A percentile compares a stretch with the other conserved stretches of the same genome.
Conservation (phyloP, 2,329 filamentous ascomycete genomes). For the Cryoendolithus antarcticus region DNA sequence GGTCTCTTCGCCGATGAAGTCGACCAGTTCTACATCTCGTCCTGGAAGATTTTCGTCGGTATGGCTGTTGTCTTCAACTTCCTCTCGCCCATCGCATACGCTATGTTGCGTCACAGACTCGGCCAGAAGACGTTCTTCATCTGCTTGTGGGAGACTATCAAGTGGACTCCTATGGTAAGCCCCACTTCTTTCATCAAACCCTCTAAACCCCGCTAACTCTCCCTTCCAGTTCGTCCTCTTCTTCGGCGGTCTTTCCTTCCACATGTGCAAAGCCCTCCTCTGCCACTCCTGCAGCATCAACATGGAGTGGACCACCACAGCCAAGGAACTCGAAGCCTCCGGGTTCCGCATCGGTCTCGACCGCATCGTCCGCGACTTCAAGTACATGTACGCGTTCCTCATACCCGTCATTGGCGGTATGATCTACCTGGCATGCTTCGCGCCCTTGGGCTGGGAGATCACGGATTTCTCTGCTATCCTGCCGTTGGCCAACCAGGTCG, state of each 20-base stretch:
- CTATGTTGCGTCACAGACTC: slow-evolving; percentile 50
- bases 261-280: slow-evolving; percentile 67
- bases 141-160: slow-evolving; percentile 45
- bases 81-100: slow-evolving; percentile 48
- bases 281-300: slow-evolving; percentile 76
- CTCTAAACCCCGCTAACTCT: not conserved
- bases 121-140: slow-evolving; percentile 40
- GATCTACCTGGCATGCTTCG: slow-evolving; percentile 12
- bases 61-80: slow-evolving; percentile 54
- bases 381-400: slow-evolving; percentile 13
- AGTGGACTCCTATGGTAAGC: slow-evolving; percentile 44
- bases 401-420: slow-evolving; percentile 10
- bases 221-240: slow-evolving; percentile 52
- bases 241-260: slow-evolving; percentile 67
- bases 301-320: slow-evolving; percentile 76
- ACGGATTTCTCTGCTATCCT: slow-evolving; percentile 12
- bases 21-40: slow-evolving; percentile 56
- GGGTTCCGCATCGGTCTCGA: slow-evolving; percentile 13
- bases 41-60: slow-evolving; percentile 50
- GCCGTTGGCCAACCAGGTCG: slow-evolving; percentile 13
- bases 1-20: slow-evolving; percentile 58
- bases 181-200: too few relatives aligned
- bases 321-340: slow-evolving; percentile 59
- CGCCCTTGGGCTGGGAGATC: slow-evolving; percentile 11
- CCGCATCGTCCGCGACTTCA: slow-evolving; percentile 12